Conservation (phyloP, 805 yeast genomes). For the Suhomyces sp. region DNA sequence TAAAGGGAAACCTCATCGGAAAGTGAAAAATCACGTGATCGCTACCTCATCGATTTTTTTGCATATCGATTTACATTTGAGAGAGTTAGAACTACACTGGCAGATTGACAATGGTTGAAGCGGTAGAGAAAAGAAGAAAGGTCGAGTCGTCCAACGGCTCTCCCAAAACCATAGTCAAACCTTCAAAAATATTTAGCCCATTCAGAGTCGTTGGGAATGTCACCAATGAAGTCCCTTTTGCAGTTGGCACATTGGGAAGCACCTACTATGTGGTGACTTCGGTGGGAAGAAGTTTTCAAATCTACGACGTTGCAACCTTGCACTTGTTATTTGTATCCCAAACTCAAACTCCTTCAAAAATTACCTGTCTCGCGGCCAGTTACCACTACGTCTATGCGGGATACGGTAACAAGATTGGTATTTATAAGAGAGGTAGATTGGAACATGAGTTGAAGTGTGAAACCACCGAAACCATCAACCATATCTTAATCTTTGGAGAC, state of each 20-base stretch:
- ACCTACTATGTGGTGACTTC: constrained; percentile 85
- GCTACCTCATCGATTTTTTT: constrained; percentile 3
- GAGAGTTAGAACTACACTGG: not conserved
- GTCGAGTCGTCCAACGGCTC: constrained; percentile 4
- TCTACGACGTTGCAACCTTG: constrained; percentile 85
- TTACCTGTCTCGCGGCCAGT: constrained; percentile 73
- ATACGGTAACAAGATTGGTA: constrained; percentile 66
- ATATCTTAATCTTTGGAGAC: constrained; percentile 71
- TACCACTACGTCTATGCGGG: constrained; percentile 81
- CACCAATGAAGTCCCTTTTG: constrained; percentile 81
- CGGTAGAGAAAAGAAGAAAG: constrained; percentile 34
- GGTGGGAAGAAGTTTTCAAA: constrained; percentile 87
- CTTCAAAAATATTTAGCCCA: constrained; percentile 67
- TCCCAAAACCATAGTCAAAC: constrained; percentile 9
- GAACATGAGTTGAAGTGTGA: constrained; percentile 41
- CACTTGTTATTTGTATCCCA: constrained; percentile 84
- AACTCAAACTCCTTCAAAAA: constrained; percentile 66
- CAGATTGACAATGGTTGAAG: constrained; percentile 17
- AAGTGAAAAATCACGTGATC: not conserved
- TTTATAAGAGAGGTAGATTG: constrained; percentile 78
- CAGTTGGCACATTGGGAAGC: constrained; percentile 83
- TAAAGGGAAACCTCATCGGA: not conserved
- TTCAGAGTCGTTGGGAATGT: constrained; percentile 86
- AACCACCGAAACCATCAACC: constrained; percentile 38
- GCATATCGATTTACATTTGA: not conserved